Evolutionary conservation across 345 rosid species (phyloP).

Genomic region (Ceriops decandra): DNA sequence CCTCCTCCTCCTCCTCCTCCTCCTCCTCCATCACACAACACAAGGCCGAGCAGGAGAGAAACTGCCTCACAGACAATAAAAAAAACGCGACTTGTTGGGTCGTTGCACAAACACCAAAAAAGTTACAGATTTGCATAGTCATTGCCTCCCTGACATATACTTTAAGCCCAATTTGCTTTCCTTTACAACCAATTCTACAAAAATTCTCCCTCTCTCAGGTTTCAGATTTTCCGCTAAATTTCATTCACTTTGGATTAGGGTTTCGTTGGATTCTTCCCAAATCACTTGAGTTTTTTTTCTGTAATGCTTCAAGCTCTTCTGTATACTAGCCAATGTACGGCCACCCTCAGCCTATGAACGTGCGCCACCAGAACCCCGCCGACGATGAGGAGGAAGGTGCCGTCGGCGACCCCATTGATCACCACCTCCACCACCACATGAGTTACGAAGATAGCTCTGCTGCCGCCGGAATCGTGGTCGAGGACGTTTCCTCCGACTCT

Average conservation of each 20-base stretch:
- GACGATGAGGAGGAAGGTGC: slow-evolving; percentile 36
- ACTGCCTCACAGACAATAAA: no score
- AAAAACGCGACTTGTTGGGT: no score
- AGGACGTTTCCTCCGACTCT: slow-evolving; percentile 54
- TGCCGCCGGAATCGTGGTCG: slow-evolving; percentile 37
- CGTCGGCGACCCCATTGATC: slow-evolving; percentile 43
- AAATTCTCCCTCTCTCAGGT: background rate
- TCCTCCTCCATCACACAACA: no score
- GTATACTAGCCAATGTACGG: slow-evolving; percentile 47
- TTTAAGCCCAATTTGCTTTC: no score
- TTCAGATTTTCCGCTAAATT: background rate
- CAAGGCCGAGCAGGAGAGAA: no score
- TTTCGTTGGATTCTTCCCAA: slow-evolving; percentile 3
- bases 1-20: no score
- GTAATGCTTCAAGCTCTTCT: slow-evolving; percentile 33
- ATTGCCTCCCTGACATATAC: no score
- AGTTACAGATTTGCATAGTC: no score
- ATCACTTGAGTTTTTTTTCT: background rate
- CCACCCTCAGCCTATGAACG: slow-evolving; percentile 50
- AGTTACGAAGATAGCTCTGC: slow-evolving; percentile 39
- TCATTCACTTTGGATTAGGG: slow-evolving; percentile 32
- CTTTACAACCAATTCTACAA: background rate
- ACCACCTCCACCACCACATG: slow-evolving; percentile 32
- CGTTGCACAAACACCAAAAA: no score
- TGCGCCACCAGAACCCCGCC: slow-evolving; percentile 40